Conservation (phyloP, 345 rosid genomes). For the Mercurialis annua region DNA sequence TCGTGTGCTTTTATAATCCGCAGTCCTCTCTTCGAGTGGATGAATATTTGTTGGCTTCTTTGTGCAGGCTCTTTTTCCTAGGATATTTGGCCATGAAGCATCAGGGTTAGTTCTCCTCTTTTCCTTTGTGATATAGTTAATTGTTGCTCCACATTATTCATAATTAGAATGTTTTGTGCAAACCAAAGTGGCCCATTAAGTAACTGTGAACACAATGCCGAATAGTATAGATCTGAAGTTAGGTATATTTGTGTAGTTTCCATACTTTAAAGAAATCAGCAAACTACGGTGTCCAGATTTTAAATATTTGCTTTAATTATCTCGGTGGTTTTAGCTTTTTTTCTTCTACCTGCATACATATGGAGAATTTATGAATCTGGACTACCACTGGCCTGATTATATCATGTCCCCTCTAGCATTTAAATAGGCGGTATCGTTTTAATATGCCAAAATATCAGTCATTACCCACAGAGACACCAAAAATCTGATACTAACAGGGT, state of each 20-base stretch:
- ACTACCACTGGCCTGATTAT: not conserved
- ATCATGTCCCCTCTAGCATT: not conserved
- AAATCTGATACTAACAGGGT: not conserved
- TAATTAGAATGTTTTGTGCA: not conserved
- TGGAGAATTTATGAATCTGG: not conserved
- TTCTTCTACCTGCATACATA: too few species aligned
- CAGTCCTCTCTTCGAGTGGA: not conserved
- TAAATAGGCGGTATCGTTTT: not conserved
- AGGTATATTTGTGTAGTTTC: not conserved
- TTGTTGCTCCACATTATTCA: not conserved
- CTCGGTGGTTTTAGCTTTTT: too few species aligned
- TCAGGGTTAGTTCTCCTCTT: conserved; percentile 54
- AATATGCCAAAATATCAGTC: not conserved
- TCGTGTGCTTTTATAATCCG: not conserved
- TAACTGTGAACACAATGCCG: not conserved
- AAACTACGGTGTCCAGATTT: not conserved
- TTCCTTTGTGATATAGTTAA: conserved; percentile 1
- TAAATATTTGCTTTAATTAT: not conserved
- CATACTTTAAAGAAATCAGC: not conserved
- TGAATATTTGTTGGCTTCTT: conserved; percentile 19
- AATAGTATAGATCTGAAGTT: not conserved
- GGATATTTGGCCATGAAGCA: conserved; percentile 97
- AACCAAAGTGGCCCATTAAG: not conserved
- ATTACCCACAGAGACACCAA: not conserved
- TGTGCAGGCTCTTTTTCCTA: conserved; percentile 74